Evolutionary conservation across 768 basidiomycete genomes (phyloP).

Genomic region (Leccinum imitatum): DNA sequence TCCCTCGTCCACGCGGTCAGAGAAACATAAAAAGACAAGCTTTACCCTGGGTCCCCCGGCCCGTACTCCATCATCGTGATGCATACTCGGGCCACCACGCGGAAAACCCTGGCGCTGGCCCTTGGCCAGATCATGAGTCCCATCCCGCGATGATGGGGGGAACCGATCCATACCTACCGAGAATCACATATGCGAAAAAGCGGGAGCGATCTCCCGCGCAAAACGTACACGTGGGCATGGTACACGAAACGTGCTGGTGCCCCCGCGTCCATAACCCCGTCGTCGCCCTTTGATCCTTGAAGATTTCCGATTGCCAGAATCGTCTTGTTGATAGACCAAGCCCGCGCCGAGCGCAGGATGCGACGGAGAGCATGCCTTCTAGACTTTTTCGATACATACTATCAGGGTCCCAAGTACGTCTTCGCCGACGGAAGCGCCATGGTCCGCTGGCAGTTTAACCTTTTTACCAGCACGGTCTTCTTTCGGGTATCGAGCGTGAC

Average conservation of each 20-base stretch:
- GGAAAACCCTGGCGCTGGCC: too few species aligned
- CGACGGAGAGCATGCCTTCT: not conserved
- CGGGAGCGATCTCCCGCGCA: not conserved
- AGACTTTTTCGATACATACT: not conserved
- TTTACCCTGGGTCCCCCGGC: too few species aligned
- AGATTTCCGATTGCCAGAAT: not conserved
- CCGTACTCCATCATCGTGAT: not conserved
- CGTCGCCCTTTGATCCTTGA: not conserved
- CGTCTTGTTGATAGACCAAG: not conserved
- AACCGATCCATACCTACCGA: not conserved
- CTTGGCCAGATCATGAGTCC: not conserved
- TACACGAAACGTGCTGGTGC: not conserved
- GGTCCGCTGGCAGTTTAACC: constrained; percentile 4
- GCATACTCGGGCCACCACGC: not conserved
- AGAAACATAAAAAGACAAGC: too few species aligned
- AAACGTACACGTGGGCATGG: not conserved
- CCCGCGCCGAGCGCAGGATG: not conserved
- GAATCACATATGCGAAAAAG: not conserved
- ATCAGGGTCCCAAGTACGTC: too few species aligned
- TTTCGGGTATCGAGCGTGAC: not conserved
- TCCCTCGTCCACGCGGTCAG: too few species aligned
- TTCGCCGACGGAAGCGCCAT: not conserved
- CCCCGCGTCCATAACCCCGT: not conserved
- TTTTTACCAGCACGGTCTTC: constrained; percentile 4
- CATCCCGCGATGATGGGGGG: not conserved